Conservation (phyloP, 208 protist species). For the Leishmania martiniquensis region DNA sequence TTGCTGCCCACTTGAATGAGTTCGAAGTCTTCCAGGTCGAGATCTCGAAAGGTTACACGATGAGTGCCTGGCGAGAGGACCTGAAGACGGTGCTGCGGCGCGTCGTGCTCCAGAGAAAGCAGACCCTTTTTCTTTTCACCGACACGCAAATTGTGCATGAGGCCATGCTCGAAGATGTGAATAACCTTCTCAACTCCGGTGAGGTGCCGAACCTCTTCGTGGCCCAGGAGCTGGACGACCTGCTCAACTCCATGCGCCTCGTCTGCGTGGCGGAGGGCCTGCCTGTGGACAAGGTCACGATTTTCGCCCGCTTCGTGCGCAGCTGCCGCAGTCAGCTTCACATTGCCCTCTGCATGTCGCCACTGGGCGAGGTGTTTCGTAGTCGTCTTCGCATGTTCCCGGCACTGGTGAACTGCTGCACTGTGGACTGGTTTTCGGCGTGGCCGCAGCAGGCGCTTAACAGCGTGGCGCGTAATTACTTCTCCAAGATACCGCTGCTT, state of each 20-base stretch:
- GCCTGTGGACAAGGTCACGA: constrained; percentile 93
- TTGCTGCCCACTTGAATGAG: constrained; percentile 96
- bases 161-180: constrained; percentile 98
- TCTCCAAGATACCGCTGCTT: constrained; percentile 55
- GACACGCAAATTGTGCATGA: constrained; percentile 98
- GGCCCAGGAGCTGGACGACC: constrained; percentile 93
- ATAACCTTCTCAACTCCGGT: constrained; percentile 98
- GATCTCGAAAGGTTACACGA: constrained; percentile 97
- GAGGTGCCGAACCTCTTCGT: constrained; percentile 98
- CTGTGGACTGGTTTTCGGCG: constrained; percentile 99
- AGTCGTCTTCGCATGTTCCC: constrained; percentile 98
- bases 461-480: constrained; percentile 93
- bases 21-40: constrained; percentile 96
- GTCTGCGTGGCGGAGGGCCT: constrained; percentile 92
- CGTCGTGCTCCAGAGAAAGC: constrained; percentile 95
- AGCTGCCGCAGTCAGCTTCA: constrained; percentile 96
- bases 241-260: constrained; percentile 94
- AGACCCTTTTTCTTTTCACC: constrained; percentile 97
- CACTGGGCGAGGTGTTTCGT: constrained; percentile 96
- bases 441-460: constrained; percentile 96
- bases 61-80: constrained; percentile 97
- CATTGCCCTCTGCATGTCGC: constrained; percentile 97
- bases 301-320: constrained; percentile 95
- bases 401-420: constrained; percentile 98
- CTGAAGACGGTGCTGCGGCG: constrained; percentile 92